These are phyloP conservation scores for Naumovozyma dairenensis DNA, from an alignment of 805 yeast genomes.

Conservation along the genomic window DNA sequence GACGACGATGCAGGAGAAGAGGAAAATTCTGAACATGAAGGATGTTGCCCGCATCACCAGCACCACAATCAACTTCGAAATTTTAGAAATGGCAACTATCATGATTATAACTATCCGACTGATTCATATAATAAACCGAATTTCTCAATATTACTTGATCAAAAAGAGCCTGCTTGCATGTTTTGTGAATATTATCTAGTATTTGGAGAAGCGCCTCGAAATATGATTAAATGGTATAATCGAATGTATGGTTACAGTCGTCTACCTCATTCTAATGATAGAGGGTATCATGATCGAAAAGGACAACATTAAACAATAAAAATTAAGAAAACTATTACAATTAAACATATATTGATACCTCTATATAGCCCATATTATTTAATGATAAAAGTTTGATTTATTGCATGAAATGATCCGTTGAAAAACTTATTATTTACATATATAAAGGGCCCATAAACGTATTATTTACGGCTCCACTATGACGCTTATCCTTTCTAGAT, in stretches of 20 bases:
- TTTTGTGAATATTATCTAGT: constrained; percentile 45
- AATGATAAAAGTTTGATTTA: no score
- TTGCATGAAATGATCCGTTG: no score
- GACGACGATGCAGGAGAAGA: constrained; percentile 3
- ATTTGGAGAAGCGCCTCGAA: constrained; percentile 40
- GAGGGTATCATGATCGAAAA: constrained; percentile 12
- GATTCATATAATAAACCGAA: no score
- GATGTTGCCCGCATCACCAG: constrained; percentile 9
- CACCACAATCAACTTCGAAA: constrained; percentile 4
- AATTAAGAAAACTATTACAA: neutral
- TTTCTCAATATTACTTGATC: constrained; percentile 17
- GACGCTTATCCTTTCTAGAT: constrained; percentile 25
- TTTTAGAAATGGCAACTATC: constrained; percentile 10
- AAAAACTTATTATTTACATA: no score
- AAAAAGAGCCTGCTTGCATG: constrained; percentile 31
- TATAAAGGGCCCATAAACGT: no score
- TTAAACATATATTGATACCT: no score
- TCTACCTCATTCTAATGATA: constrained; percentile 9
- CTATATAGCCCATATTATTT: no score
- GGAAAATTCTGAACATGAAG: constrained; percentile 5
- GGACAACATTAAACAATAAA: constrained; percentile 10
- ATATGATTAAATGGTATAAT: constrained; percentile 43
- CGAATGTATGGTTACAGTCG: constrained; percentile 19
- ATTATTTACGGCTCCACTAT: constrained; percentile 3
- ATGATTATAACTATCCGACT: constrained; percentile 16